Base-by-base conservation (phyloP, 192 early-diverging fungal species). In the Pilaira anomala region DNA sequence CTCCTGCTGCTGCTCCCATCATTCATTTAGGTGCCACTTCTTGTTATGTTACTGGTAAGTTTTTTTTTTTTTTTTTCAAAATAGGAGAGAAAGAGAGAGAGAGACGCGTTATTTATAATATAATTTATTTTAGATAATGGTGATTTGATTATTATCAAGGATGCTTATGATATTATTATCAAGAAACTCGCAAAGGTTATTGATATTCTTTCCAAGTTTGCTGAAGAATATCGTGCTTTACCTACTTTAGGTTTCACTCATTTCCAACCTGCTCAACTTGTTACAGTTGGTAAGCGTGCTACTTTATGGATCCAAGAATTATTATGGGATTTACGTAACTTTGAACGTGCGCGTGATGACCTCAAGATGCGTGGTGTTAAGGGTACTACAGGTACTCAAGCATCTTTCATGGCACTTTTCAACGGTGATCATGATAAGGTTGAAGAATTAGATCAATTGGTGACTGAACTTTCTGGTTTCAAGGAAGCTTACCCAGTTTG, bases 351-450 rank as follows among this genome's bases (percentile, higher is more conserved):
- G 8, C 86, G 94, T 52, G 76, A 87, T 46, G 97, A 98, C 69
- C 72, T 98, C 56, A 83, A 87, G 28, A 93, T 97, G 85, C 82
- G 97, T 54, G 97, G 97, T 51, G 94, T 93, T 71, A 98, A 98
- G 83, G 97, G 97, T 28, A 98, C 97, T 28, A 98, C 97, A 0
- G 97, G 97, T 52, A 98, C 97, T 16, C 97, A 98, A 79, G 97
- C 92, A 21, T 97, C 95, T 19, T 98, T 98, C 78, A 78, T 98
- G 73, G 82, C 95, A 7, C 84, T 98, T 56, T 98, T 98, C 56
- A 85, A 95, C 45, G 93, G 93, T 19, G 86, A 98, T 69, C 91
- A 95, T 53, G 90, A 86, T 24, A 97, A 98, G 79, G 91, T 96
- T 33, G 93, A 97, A 77, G 75, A 83, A 66, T 79, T 98, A 61